These are phyloP conservation scores for Wickerhamiella azyma DNA, from an alignment of 805 yeast genomes.

Conservation along the genomic window DNA sequence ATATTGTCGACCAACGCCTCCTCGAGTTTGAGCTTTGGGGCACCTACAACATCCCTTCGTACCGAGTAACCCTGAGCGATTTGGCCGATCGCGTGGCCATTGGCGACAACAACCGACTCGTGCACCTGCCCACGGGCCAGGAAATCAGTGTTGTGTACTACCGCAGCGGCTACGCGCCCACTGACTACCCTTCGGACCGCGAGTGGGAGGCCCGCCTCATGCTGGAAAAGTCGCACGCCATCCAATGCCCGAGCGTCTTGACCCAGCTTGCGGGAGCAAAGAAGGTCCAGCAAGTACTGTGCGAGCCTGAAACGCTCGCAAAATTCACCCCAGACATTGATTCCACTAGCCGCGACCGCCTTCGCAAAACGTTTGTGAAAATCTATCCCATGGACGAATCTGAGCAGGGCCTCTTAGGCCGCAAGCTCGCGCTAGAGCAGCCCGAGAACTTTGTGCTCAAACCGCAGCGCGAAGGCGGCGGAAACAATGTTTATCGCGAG, in stretches of 20 bases:
- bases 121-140: constrained; percentile 39
- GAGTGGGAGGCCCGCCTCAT: constrained; percentile 69
- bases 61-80: constrained; percentile 55
- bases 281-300: constrained; percentile 81
- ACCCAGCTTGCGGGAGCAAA: constrained; percentile 90
- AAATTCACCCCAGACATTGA: constrained; percentile 32
- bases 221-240: constrained; percentile 64
- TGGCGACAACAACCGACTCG: constrained; percentile 28
- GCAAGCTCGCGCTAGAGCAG: constrained; percentile 46
- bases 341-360: constrained; percentile 19
- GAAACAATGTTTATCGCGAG: constrained; percentile 79
- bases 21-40: constrained; percentile 58
- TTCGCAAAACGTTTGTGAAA: constrained; percentile 57
- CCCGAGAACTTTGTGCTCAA: constrained; percentile 74
- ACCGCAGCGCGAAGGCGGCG: constrained; percentile 99
- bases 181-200: constrained; percentile 49
- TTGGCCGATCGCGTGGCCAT: constrained; percentile 33
- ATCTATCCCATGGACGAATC: constrained; percentile 78
- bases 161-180: constrained; percentile 79
- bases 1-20: constrained; percentile 81
- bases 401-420: constrained; percentile 45
- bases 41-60: constrained; percentile 42
- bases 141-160: constrained; percentile 84
- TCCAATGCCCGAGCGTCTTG: constrained; percentile 80
- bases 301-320: constrained; percentile 37